phyloP scores from a whole-genome alignment of 345 rosid genomes.

The Populus davidiana region DNA sequence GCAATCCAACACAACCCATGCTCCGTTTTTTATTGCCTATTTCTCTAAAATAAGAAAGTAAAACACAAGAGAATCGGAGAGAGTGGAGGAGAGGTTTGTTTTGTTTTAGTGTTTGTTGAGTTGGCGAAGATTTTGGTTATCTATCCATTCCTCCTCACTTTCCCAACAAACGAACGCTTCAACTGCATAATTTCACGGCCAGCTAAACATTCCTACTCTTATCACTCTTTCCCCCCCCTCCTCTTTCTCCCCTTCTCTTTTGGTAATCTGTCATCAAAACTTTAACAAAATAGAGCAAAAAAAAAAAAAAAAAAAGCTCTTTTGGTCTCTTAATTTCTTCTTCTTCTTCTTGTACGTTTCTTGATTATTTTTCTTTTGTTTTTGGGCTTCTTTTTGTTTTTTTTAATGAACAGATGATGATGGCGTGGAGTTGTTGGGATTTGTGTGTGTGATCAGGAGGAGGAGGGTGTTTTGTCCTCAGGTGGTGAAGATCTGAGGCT shows the following conservation, averaged over 20 bases:
- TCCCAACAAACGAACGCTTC: not conserved
- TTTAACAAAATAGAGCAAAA: no score
- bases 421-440: slow-evolving; percentile 2
- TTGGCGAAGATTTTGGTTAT: slow-evolving; percentile 42
- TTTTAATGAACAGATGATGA: slow-evolving; percentile 21
- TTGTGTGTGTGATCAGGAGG: slow-evolving; percentile 6
- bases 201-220: not conserved
- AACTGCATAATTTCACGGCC: slow-evolving; percentile 41
- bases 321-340: not conserved
- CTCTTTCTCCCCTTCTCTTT: slow-evolving; percentile 7
- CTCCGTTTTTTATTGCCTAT: not conserved
- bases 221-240: slow-evolving; percentile 1
- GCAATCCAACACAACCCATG: not conserved
- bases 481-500: slow-evolving; percentile 34
- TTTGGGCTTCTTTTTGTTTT: slow-evolving; percentile 1
- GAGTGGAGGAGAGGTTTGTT: not conserved
- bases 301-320: not conserved
- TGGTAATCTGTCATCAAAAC: not conserved
- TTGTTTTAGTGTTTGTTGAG: slow-evolving; percentile 37
- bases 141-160: not conserved
- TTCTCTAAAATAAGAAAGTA: not conserved
- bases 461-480: slow-evolving; percentile 15
- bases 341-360: slow-evolving; percentile 6
- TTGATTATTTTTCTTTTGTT: not conserved
- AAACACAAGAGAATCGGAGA: slow-evolving; percentile 15